phyloP scores from a whole-genome alignment of 169 alveolate genomes.

The Besnoitia besnoiti region DNA sequence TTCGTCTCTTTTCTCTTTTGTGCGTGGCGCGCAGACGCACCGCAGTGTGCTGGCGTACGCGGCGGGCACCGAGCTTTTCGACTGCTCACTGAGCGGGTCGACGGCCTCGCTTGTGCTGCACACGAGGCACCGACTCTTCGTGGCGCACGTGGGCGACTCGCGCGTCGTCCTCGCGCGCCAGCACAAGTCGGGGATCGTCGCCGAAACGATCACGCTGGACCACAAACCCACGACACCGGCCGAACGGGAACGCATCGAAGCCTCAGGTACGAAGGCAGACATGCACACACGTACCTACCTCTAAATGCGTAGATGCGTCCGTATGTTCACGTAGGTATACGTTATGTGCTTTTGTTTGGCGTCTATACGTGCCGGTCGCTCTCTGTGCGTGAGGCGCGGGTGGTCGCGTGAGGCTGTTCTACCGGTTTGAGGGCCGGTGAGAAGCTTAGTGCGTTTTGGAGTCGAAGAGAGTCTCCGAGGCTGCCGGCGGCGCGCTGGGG shows the following conservation, averaged over 20 bases:
- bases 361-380: too few relatives aligned
- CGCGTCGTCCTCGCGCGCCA: constrained; percentile 72
- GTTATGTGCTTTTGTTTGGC: neutral
- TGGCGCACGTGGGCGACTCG: constrained; percentile 77
- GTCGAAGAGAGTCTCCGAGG: neutral
- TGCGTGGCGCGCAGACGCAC: neutral
- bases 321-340: too few relatives aligned
- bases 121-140: constrained; percentile 34
- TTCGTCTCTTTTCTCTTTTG: neutral
- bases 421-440: neutral
- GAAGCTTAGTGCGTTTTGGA: too few relatives aligned
- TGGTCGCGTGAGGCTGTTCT: neutral
- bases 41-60: neutral
- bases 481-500: neutral
- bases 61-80: constrained; percentile 36
- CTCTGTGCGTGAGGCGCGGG: neutral
- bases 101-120: constrained; percentile 72
- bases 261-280: too few relatives aligned
- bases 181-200: neutral
- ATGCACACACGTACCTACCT: too few relatives aligned
- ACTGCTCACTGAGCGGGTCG: constrained; percentile 72
- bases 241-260: constrained; percentile 77
- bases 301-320: too few relatives aligned
- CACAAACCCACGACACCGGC: constrained; percentile 81
- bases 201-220: constrained; percentile 74